Evolutionary conservation across 768 basidiomycete species (phyloP).

Genomic region (Mrakia frigida): DNA sequence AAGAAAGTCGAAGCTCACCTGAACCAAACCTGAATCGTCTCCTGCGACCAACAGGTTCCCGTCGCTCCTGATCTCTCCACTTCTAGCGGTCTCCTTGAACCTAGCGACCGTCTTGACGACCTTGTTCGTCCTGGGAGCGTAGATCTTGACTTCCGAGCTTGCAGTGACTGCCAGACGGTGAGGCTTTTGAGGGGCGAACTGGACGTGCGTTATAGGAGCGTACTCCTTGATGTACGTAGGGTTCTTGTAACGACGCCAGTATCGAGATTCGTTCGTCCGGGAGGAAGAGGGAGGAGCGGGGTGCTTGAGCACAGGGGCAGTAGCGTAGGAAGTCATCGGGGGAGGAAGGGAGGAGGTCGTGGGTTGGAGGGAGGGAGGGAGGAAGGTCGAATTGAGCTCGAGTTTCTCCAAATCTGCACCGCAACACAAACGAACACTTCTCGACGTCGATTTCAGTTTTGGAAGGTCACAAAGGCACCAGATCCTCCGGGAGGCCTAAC

Average conservation of each 20-base stretch:
- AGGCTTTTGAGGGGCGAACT: constrained; percentile 80
- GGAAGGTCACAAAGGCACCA: too few species aligned
- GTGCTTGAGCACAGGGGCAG: constrained; percentile 60
- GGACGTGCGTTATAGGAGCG: constrained; percentile 87
- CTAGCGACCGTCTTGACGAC: constrained; percentile 92
- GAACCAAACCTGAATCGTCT: constrained; percentile 85
- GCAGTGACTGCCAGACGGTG: constrained; percentile 95
- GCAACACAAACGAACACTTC: too few species aligned
- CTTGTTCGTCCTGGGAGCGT: constrained; percentile 92
- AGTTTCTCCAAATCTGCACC: too few species aligned
- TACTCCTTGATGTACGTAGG: constrained; percentile 97
- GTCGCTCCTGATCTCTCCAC: constrained; percentile 80
- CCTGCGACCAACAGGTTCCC: constrained; percentile 93
- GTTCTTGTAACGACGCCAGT: constrained; percentile 81
- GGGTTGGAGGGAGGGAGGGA: not conserved
- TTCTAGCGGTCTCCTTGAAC: constrained; percentile 92
- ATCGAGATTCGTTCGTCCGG: constrained; percentile 67
- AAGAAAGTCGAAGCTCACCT: constrained; percentile 47
- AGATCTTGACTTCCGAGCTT: constrained; percentile 87
- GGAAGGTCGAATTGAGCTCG: not conserved
- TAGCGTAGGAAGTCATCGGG: constrained; percentile 53
- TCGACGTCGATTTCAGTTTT: too few species aligned
- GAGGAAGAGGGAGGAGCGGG: constrained; percentile 54
- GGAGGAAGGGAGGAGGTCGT: not conserved
- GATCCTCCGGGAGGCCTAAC: too few species aligned